Evolutionary conservation across 345 rosid species (phyloP).

Genomic region (Sonneratia alba): DNA sequence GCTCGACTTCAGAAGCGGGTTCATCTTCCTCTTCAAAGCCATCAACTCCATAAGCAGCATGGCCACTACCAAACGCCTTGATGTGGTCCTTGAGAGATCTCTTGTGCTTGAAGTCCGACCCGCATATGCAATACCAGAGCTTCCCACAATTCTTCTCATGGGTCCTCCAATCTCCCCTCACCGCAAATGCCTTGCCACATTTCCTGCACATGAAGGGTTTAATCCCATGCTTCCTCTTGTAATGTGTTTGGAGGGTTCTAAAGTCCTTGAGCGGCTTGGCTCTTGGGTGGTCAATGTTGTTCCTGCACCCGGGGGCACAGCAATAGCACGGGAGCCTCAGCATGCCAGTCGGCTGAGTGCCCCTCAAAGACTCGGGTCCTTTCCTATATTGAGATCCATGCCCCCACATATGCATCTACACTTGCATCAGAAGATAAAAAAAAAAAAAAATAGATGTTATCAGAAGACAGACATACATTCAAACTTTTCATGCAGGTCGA

Average conservation of each 20-base stretch:
- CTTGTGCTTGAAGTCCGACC: constrained; percentile 59
- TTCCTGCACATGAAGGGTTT: constrained; percentile 69
- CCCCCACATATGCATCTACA: constrained; percentile 63
- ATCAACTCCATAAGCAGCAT: constrained; percentile 39
- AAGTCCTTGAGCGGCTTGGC: constrained; percentile 66
- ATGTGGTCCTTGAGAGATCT: constrained; percentile 55
- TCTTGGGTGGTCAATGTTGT: constrained; percentile 64
- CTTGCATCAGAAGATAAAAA: background rate
- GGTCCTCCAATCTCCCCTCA: constrained; percentile 68
- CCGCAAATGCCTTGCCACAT: constrained; percentile 67
- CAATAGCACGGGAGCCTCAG: constrained; percentile 66
- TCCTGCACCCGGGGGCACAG: constrained; percentile 54
- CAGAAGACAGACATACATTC: too few species aligned
- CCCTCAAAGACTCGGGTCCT: constrained; percentile 59
- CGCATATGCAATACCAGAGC: constrained; percentile 56
- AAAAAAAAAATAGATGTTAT: too few species aligned
- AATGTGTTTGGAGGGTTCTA: constrained; percentile 65
- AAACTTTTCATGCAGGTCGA: too few species aligned
- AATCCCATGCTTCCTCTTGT: constrained; percentile 63
- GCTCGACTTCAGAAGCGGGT: constrained; percentile 49
- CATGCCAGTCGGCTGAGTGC: constrained; percentile 64
- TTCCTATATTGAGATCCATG: constrained; percentile 55
- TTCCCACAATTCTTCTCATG: constrained; percentile 67
- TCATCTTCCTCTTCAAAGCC: constrained; percentile 53
- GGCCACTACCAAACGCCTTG: constrained; percentile 46